phyloP scores from a whole-genome alignment of 2,329 filamentous ascomycete genomes.

The Thelonectria rubi region DNA sequence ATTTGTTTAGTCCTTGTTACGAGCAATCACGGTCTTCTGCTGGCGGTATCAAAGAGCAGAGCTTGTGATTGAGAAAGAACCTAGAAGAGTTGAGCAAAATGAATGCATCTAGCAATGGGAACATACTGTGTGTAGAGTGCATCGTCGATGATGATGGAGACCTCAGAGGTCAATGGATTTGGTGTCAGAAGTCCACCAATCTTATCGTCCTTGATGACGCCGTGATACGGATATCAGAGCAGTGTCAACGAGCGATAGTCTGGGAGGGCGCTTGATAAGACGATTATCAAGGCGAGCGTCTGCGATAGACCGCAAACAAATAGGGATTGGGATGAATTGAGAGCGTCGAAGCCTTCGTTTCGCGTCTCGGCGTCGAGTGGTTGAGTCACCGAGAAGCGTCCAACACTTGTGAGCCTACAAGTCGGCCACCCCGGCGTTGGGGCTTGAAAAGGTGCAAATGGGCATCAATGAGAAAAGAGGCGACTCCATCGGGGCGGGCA shows the following conservation, averaged over 20 bases:
- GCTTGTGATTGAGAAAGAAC: constrained; percentile 13
- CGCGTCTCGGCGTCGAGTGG: constrained; percentile 35
- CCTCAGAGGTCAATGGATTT: constrained; percentile 11
- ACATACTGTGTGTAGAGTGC: constrained; percentile 29
- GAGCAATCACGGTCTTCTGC: constrained; percentile 7
- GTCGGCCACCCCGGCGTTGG: constrained; percentile 60
- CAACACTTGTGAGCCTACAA: constrained; percentile 48
- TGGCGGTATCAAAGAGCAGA: constrained; percentile 23
- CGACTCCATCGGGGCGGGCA: constrained; percentile 36
- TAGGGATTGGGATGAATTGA: constrained; percentile 12
- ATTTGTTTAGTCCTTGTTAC: constrained; percentile 8
- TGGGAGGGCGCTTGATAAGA: background rate
- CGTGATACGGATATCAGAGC: background rate
- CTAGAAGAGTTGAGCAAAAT: constrained; percentile 16
- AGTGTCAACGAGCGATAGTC: background rate
- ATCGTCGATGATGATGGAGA: constrained; percentile 26
- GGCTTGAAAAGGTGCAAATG: constrained; percentile 52
- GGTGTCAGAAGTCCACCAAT: constrained; percentile 9
- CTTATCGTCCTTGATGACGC: background rate
- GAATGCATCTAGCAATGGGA: background rate
- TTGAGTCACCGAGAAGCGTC: constrained; percentile 39
- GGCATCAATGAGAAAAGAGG: constrained; percentile 28
- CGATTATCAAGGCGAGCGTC: background rate
- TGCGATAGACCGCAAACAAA: constrained; percentile 6
- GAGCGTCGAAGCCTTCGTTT: constrained; percentile 31